Percentiles rank a stretch among this genome's conserved stretches.
These are phyloP conservation scores for Schizosaccharomyces versatilis DNA, from an alignment of 1,139 yeast species.

Conservation along the genomic window DNA sequence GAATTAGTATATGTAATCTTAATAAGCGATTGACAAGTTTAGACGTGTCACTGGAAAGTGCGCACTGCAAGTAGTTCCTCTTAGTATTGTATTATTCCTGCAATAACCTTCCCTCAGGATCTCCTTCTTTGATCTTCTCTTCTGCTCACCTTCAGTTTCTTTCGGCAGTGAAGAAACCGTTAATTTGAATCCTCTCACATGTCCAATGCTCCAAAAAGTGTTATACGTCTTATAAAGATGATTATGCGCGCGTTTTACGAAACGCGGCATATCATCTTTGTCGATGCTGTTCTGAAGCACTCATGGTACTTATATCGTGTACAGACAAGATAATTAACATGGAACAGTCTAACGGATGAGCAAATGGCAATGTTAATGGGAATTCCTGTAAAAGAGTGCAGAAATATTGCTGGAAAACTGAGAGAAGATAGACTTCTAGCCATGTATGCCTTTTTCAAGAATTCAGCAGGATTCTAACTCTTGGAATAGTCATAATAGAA, in stretches of 20 bases:
- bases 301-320: constrained; percentile 28
- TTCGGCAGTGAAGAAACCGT: too few species aligned
- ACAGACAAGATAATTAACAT: neutral
- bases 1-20: too few species aligned
- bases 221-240: constrained; percentile 25
- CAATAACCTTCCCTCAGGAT: too few species aligned
- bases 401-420: constrained; percentile 58
- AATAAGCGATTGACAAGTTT: too few species aligned
- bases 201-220: constrained; percentile 18
- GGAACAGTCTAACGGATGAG: constrained; percentile 66
- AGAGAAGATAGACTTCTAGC: constrained; percentile 52
- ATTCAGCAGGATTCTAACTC: neutral
- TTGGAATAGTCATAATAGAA: constrained; percentile 15
- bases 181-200: neutral
- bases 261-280: constrained; percentile 55
- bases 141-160: too few species aligned
- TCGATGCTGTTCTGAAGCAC: constrained; percentile 79
- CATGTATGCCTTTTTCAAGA: constrained; percentile 12
- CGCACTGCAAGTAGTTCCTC: too few species aligned
- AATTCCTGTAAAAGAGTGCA: constrained; percentile 65
- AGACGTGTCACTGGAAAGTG: too few species aligned
- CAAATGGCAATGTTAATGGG: constrained; percentile 47
- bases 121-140: too few species aligned
- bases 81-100: too few species aligned
- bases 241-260: constrained; percentile 78